Evolutionary conservation across 2,329 filamentous ascomycete genomes (phyloP).

Genomic region (Aspergillus eucalypticola): DNA sequence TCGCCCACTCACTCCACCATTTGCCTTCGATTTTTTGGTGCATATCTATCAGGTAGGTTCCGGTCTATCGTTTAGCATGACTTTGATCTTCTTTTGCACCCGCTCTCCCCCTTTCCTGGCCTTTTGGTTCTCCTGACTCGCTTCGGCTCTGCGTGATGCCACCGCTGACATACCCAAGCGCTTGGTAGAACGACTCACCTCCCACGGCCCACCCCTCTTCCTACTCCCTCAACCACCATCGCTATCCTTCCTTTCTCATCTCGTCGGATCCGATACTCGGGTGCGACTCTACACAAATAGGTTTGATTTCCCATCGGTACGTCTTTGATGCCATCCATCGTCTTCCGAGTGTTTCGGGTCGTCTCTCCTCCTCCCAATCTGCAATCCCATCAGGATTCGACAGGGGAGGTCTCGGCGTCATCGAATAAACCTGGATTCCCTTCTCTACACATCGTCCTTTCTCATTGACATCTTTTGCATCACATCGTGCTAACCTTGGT

Average conservation of each 20-base stretch:
- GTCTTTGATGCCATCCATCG: conserved; percentile 35
- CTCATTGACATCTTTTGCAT: conserved; percentile 18
- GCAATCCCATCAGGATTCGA: conserved; percentile 35
- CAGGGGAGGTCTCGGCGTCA: conserved; percentile 20
- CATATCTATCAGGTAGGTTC: conserved; percentile 14
- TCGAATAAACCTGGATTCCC: conserved; percentile 19
- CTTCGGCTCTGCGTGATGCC: conserved; percentile 33
- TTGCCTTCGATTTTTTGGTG: conserved; percentile 7
- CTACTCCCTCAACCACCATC: conserved; percentile 25
- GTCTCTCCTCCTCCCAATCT: conserved; percentile 28
- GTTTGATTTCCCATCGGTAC: conserved; percentile 34
- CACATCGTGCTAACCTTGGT: conserved; percentile 30
- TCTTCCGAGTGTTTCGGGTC: conserved; percentile 36
- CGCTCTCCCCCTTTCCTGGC: conserved; percentile 1
- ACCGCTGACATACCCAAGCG: conserved; percentile 43
- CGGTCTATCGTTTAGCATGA: conserved; percentile 8
- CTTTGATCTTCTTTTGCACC: not conserved
- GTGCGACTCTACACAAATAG: conserved; percentile 35
- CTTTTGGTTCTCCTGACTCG: conserved; percentile 18
- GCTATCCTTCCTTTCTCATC: conserved; percentile 21
- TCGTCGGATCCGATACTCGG: conserved; percentile 21
- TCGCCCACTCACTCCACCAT: conserved; percentile 10
- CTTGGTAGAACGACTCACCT: conserved; percentile 37
- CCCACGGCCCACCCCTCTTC: conserved; percentile 22
- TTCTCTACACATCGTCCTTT: conserved; percentile 18